These are phyloP conservation scores for Ophiostoma sp. DNA, from an alignment of 2,329 filamentous ascomycete genomes.

Conservation along the genomic window DNA sequence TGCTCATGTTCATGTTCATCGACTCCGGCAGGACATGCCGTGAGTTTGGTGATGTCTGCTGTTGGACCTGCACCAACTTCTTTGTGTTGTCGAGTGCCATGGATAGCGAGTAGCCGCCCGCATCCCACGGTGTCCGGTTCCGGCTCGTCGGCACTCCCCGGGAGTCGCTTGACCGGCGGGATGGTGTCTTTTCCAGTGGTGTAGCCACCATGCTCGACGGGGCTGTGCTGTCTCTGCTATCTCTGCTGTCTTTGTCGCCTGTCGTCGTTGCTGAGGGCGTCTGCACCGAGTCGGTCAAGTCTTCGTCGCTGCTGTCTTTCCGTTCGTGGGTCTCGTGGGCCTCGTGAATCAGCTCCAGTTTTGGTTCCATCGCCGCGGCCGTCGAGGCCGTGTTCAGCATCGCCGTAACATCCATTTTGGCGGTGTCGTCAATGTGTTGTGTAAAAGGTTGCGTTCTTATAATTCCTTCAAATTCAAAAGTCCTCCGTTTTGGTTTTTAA, in stretches of 20 bases:
- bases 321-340: not conserved
- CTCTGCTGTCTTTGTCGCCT: conserved; percentile 24
- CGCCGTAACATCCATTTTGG: conserved; percentile 45
- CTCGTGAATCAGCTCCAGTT: not conserved
- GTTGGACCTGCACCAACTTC: conserved; percentile 35
- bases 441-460: not conserved
- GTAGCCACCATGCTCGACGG: conserved; percentile 36
- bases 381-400: conserved; percentile 43
- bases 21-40: not conserved
- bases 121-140: conserved; percentile 53
- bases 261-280: conserved; percentile 33
- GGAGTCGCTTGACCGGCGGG: conserved; percentile 36
- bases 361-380: conserved; percentile 24
- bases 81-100: conserved; percentile 44
- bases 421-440: not conserved
- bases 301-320: conserved; percentile 14
- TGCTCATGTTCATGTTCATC: not conserved
- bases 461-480: not conserved
- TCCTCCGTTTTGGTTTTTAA: not conserved
- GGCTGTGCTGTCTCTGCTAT: conserved; percentile 27
- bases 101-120: conserved; percentile 51
- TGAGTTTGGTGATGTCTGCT: conserved; percentile 27
- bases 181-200: conserved; percentile 36
- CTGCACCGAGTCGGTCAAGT: conserved; percentile 30
- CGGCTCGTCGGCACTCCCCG: conserved; percentile 33